phyloP scores from a whole-genome alignment of 495 filamentous ascomycete genomes.

The Penicillium canariense region DNA sequence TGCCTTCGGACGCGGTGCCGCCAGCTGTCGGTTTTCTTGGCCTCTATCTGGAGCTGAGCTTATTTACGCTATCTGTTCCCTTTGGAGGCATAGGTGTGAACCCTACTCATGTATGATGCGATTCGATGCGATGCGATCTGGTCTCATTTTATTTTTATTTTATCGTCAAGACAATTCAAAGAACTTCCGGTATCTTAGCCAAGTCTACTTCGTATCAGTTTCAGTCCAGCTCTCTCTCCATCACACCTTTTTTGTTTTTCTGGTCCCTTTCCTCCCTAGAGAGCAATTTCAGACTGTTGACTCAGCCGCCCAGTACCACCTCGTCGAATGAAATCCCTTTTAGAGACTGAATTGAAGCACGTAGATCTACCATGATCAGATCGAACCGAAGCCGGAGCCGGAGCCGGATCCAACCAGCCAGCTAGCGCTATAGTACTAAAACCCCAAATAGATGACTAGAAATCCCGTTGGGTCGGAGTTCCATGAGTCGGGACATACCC shows the following conservation, averaged over 20 bases:
- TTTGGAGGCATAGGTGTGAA: no score
- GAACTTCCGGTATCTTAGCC: neutral
- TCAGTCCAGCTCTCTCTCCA: neutral
- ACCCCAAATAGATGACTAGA: conserved; percentile 4
- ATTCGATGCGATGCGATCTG: no score
- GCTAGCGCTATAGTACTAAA: no score
- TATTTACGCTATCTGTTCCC: no score
- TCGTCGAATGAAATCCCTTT: neutral
- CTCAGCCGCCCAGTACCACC: neutral
- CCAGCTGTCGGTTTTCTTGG: no score
- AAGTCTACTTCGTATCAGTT: neutral
- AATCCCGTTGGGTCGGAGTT: conserved; percentile 28
- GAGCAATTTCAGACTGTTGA: neutral
- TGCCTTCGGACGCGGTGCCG: no score
- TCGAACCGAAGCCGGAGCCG: neutral
- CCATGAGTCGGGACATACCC: conserved; percentile 36
- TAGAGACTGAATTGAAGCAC: neutral
- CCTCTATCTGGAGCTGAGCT: no score
- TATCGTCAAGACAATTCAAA: neutral
- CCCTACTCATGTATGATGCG: no score
- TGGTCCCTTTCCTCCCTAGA: no score
- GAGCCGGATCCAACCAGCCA: no score
- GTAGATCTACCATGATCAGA: neutral
- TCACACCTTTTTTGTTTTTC: neutral
- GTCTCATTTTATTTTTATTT: neutral